Percentiles rank a stretch among this genome's conserved stretches.
Evolutionary conservation across 2,329 filamentous ascomycete species (phyloP).

Genomic region (Pseudocercospora ulei): DNA sequence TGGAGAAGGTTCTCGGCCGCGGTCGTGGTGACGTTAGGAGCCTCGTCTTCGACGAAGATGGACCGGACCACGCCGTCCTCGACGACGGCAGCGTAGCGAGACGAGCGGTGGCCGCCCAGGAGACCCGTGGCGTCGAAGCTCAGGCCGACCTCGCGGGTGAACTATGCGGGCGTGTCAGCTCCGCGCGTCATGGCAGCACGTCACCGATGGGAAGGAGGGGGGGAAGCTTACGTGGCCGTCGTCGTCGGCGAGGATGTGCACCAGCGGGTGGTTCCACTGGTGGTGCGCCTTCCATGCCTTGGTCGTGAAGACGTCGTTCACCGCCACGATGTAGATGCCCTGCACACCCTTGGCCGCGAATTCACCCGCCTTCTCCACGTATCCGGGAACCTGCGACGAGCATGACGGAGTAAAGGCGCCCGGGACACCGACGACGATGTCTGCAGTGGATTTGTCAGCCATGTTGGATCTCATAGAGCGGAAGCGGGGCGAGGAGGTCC

Average conservation of each 20-base stretch:
- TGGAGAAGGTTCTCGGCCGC: slow-evolving; percentile 23
- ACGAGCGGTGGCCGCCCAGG: slow-evolving; percentile 25
- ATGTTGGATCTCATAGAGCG: no score
- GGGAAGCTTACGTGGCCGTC: slow-evolving; percentile 22
- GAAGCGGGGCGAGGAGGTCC: no score
- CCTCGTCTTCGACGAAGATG: slow-evolving; percentile 27
- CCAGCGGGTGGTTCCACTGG: slow-evolving; percentile 19
- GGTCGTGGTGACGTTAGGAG: slow-evolving; percentile 24
- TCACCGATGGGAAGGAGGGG: no score
- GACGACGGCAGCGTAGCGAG: slow-evolving; percentile 25
- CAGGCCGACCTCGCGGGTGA: slow-evolving; percentile 24
- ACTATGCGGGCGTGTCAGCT: slow-evolving; percentile 12
- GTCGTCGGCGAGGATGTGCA: slow-evolving; percentile 28
- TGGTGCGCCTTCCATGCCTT: slow-evolving; percentile 29
- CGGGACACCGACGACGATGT: slow-evolving; percentile 27
- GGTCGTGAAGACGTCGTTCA: slow-evolving; percentile 27
- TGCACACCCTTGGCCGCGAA: slow-evolving; percentile 27
- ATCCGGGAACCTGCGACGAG: slow-evolving; percentile 28
- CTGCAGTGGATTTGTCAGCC: slow-evolving; percentile 1
- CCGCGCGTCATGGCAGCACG: no score
- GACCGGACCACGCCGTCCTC: slow-evolving; percentile 22
- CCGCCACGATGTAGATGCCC: slow-evolving; percentile 28
- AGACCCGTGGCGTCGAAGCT: slow-evolving; percentile 25
- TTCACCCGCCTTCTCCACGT: slow-evolving; percentile 24
- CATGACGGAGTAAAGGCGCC: slow-evolving; percentile 28